A percentile compares a stretch with the other conserved stretches of the same genome.
phyloP scores from a whole-genome alignment of 805 yeast species.

The Schwanniomyces occidentalis region DNA sequence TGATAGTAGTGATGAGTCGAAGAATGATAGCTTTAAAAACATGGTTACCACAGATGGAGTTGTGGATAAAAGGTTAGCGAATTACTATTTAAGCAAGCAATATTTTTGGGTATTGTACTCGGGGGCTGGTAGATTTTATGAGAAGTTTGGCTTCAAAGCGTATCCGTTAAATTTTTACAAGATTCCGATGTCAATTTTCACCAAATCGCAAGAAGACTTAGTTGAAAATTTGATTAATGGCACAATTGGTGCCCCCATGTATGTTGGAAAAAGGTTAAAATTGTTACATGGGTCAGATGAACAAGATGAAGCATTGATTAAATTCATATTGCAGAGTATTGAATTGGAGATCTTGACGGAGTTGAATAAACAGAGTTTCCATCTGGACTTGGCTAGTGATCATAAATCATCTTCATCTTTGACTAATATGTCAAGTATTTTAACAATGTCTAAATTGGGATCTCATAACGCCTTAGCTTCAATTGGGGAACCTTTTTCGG shows the following conservation, averaged over 20 bases:
- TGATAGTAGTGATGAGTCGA: constrained; percentile 19
- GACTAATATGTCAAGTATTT: constrained; percentile 26
- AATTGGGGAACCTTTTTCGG: constrained; percentile 14
- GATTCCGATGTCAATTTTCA: constrained; percentile 23
- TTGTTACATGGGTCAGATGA: constrained; percentile 22
- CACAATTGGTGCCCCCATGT: constrained; percentile 3
- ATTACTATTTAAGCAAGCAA: constrained; percentile 33
- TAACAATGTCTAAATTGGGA: constrained; percentile 20
- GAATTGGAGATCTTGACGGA: constrained; percentile 40
- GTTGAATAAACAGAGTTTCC: constrained; percentile 32
- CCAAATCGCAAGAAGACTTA: constrained; percentile 16
- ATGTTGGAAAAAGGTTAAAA: constrained; percentile 30
- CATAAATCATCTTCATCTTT: constrained; percentile 34
- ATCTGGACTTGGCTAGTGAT: constrained; percentile 31
- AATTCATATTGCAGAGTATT: constrained; percentile 30
- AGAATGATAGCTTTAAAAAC: constrained; percentile 29
- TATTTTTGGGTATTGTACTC: constrained; percentile 60
- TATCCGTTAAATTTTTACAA: constrained; percentile 36
- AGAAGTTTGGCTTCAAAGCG: constrained; percentile 55
- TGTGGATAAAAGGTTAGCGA: constrained; percentile 30
- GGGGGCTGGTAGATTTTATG: constrained; percentile 70
- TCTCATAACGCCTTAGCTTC: constrained; percentile 21
- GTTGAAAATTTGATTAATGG: constrained; percentile 21
- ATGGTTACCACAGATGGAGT: constrained; percentile 31
- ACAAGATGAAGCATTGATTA: constrained; percentile 30